Evolutionary conservation across 1,139 yeast genomes (phyloP).

Genomic region (Magnusiomyces clavatus): DNA sequence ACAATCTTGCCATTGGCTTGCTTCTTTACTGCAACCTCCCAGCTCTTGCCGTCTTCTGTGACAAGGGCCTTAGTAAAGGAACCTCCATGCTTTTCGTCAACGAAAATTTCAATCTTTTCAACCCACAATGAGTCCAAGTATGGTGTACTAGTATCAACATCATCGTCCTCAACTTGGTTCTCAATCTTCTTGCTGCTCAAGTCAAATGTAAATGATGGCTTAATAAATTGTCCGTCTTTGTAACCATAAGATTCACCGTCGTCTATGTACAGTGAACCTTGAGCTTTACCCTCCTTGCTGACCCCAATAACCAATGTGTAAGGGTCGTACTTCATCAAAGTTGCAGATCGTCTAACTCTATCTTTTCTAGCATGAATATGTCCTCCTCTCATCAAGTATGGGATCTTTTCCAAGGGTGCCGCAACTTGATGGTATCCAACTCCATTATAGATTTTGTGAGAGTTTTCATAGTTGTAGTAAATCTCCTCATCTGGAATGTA

Average conservation of each 20-base stretch:
- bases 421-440: constrained; percentile 34
- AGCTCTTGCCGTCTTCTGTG: background rate
- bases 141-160: constrained; percentile 1
- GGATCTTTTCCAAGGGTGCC: constrained; percentile 57
- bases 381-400: constrained; percentile 74
- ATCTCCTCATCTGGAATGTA: constrained; percentile 57
- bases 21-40: background rate
- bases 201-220: constrained; percentile 21
- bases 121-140: constrained; percentile 13
- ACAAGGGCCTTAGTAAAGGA: background rate
- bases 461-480: constrained; percentile 45
- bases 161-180: constrained; percentile 4
- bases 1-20: background rate
- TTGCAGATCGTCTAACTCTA: constrained; percentile 72
- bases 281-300: constrained; percentile 43
- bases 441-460: constrained; percentile 36
- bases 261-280: constrained; percentile 61
- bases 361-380: constrained; percentile 59
- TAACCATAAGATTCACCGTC: constrained; percentile 73
- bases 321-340: constrained; percentile 74
- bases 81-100: background rate
- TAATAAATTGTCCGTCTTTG: constrained; percentile 41
- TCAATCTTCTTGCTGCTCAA: constrained; percentile 16
- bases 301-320: constrained; percentile 67
- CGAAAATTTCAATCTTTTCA: constrained; percentile 46